phyloP scores from a whole-genome alignment of 2,329 filamentous ascomycete genomes.

The Whalleya microplaca region DNA sequence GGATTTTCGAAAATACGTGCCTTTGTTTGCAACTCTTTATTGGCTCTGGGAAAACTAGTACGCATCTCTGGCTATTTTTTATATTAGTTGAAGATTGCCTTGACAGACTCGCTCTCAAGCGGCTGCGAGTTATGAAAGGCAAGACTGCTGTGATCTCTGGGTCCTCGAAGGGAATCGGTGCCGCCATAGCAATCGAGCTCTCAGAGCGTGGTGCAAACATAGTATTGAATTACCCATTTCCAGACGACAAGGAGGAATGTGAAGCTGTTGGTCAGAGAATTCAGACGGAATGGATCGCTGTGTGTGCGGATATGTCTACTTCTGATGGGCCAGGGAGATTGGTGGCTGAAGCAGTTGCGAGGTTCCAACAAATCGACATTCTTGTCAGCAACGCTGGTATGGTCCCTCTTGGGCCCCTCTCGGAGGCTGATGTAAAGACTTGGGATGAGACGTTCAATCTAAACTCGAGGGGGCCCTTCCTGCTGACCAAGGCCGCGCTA shows the following conservation, averaged over 20 bases:
- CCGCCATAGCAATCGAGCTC: slow-evolving; percentile 48
- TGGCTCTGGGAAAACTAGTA: too few relatives aligned
- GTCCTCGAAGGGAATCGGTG: slow-evolving; percentile 48
- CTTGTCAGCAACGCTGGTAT: slow-evolving; percentile 42
- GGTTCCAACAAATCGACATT: slow-evolving; percentile 45
- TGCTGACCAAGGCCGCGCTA: slow-evolving; percentile 44
- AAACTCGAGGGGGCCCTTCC: slow-evolving; percentile 46
- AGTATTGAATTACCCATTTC: slow-evolving; percentile 53
- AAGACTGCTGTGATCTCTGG: slow-evolving; percentile 58
- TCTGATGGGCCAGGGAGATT: slow-evolving; percentile 41
- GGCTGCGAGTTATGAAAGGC: slow-evolving; percentile 36
- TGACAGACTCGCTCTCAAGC: slow-evolving; percentile 42
- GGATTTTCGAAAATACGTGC: too few relatives aligned
- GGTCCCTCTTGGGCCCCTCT: slow-evolving; percentile 37
- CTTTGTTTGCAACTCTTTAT: too few relatives aligned
- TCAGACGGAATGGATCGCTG: slow-evolving; percentile 37
- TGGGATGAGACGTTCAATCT: slow-evolving; percentile 47
- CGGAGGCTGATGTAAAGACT: too few relatives aligned
- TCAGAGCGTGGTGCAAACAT: slow-evolving; percentile 49
- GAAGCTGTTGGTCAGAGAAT: slow-evolving; percentile 27
- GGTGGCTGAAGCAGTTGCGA: slow-evolving; percentile 39
- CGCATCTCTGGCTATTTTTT: too few relatives aligned
- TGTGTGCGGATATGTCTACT: slow-evolving; percentile 48
- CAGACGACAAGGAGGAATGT: slow-evolving; percentile 34
- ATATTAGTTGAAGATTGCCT: too few relatives aligned